Conservation (phyloP, 495 filamentous ascomycete species). For the Chaetomium tenue region DNA sequence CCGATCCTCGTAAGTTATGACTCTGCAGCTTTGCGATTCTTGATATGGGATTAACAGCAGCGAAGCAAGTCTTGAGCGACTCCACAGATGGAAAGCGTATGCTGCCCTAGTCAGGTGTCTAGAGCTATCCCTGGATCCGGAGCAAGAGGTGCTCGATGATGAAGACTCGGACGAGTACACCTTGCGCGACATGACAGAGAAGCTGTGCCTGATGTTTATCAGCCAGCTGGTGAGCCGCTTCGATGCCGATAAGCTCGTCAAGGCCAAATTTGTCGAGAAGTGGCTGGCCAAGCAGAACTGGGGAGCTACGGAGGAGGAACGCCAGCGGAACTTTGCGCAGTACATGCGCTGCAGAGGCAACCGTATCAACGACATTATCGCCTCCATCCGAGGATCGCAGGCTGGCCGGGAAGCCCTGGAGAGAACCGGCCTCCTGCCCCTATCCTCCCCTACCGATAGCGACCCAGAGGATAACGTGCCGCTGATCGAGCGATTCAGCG, state of each 20-base stretch:
- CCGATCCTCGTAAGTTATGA: slow-evolving; percentile 31
- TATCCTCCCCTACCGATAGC: slow-evolving; percentile 22
- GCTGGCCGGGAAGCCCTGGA: slow-evolving; percentile 44
- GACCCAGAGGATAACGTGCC: slow-evolving; percentile 20
- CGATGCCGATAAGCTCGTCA: slow-evolving; percentile 44
- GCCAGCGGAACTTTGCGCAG: slow-evolving; percentile 45
- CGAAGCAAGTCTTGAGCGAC: slow-evolving; percentile 33
- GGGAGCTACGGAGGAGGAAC: slow-evolving; percentile 46
- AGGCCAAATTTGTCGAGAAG: slow-evolving; percentile 52
- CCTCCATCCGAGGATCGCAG: slow-evolving; percentile 37
- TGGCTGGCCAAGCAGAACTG: slow-evolving; percentile 58
- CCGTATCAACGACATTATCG: slow-evolving; percentile 47
- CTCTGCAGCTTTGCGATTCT: background rate
- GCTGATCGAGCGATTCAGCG: slow-evolving; percentile 29
- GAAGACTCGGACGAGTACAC: slow-evolving; percentile 52
- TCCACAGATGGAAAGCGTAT: slow-evolving; percentile 47
- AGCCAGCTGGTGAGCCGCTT: slow-evolving; percentile 45
- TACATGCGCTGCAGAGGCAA: slow-evolving; percentile 46
- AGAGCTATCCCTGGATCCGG: slow-evolving; percentile 50
- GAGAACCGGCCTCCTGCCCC: slow-evolving; percentile 40
- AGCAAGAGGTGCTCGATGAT: slow-evolving; percentile 49
- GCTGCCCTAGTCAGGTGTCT: slow-evolving; percentile 53
- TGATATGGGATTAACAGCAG: slow-evolving; percentile 1
- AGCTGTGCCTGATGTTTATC: slow-evolving; percentile 50
- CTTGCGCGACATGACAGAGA: slow-evolving; percentile 53